A percentile compares a stretch with the other conserved stretches of the same genome.
Evolutionary conservation across 176 grass and related monocot genomes (phyloP).

Genomic region (Ensete ventricosum): DNA sequence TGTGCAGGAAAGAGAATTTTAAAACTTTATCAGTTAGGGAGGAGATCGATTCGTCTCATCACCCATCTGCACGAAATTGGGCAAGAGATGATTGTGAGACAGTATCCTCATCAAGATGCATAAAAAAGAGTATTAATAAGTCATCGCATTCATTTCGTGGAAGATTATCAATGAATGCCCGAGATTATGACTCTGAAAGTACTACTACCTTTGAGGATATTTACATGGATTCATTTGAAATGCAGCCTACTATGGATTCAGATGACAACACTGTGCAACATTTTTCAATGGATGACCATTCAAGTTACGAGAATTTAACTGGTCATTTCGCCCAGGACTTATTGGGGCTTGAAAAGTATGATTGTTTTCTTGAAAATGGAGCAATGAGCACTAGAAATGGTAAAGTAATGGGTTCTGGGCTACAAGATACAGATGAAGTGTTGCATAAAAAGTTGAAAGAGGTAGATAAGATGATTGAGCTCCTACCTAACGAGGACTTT

Average conservation of each 20-base stretch:
- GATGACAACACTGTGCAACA: background rate
- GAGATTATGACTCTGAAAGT: conserved; percentile 26
- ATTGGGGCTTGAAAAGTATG: background rate
- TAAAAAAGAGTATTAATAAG: conserved; percentile 4
- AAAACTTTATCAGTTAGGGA: conserved; percentile 10
- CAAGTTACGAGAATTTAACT: background rate
- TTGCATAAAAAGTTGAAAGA: conserved; percentile 59
- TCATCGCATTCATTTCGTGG: background rate
- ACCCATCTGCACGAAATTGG: background rate
- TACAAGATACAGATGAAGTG: conserved; percentile 45
- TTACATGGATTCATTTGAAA: conserved; percentile 47
- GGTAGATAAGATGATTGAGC: conserved; percentile 43
- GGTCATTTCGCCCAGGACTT: background rate
- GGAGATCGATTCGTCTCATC: background rate
- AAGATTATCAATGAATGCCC: background rate
- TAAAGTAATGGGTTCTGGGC: background rate
- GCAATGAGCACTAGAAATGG: background rate
- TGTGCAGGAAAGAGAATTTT: background rate
- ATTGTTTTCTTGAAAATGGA: background rate
- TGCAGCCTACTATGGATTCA: background rate
- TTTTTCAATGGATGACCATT: background rate
- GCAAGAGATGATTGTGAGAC: conserved; percentile 1
- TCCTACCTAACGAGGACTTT: conserved; percentile 34
- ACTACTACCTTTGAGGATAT: conserved; percentile 68
- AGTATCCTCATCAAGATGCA: background rate